Base-by-base conservation (phyloP, 306 rosid genomes). In the Neltuma alba region DNA sequence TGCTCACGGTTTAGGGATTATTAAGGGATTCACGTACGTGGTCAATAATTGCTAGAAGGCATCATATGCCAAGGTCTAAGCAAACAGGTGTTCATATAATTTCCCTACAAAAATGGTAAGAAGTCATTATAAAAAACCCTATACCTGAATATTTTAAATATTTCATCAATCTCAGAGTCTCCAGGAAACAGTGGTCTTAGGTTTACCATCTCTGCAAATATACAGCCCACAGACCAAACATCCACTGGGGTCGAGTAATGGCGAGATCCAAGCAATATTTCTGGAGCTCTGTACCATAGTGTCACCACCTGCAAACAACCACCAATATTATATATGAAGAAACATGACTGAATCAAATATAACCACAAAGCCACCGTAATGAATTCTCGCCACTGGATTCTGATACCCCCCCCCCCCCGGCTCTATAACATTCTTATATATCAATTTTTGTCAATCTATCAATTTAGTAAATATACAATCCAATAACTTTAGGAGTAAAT, bases 191-290 rank as follows among this genome's bases (percentile, higher is more conserved):
- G 86, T 48, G 99, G 96, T 15, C 91, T 86, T 52, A 87, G 92
- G 84, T 93, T 95, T 83, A 93, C 86, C 99, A 95, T 95, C 94
- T 95, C 99, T 61, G 99, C 98, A 90, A 92, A 95, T 87, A 95
- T 95, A 81, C 99, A 95, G 72, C 99, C 99, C 82, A 95, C 99
- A 3, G 99, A 95, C 99, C 99, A 95, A 72, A 95, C 91, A 85
- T 95, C 99, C 54, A 95, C 99, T 5, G 99, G 99, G 50, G 99
- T 95, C 34, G 99, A 95, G 81, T 95, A 95, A 84, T 95, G 96
- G 70, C 97, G 98, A 74, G 99, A 92, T 79, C 99, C 99, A 75
- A 95, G 99, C 87, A 95, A 85, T 87, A 95, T 93, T 84, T 95
- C 99, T 30, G 99, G 99, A 74, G 99, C 99, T 90, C 99, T 89